Evolutionary conservation across 2,329 filamentous ascomycete genomes (phyloP).

Genomic region (Pseudocercospora macadamiae): DNA sequence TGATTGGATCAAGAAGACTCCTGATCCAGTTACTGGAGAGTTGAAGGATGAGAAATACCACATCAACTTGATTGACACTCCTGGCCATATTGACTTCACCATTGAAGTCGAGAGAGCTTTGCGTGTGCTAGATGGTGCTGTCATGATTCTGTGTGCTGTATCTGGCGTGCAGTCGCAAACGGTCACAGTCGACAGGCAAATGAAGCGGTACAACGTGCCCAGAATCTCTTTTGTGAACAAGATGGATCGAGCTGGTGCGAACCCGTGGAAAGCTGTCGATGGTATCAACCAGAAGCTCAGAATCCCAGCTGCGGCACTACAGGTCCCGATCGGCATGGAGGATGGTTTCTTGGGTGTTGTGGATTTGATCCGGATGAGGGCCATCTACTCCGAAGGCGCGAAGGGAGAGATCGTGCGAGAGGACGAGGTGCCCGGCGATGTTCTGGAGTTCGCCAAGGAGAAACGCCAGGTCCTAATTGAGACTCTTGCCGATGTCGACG

Average conservation of each 20-base stretch:
- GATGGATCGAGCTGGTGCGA: conserved; percentile 98
- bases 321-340: conserved; percentile 91
- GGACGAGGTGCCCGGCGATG: conserved; percentile 80
- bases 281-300: conserved; percentile 97
- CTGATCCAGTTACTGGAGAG: conserved; percentile 56
- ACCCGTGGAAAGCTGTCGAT: conserved; percentile 95
- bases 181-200: conserved; percentile 96
- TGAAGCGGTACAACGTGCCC: conserved; percentile 97
- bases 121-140: conserved; percentile 91
- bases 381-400: conserved; percentile 87
- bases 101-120: conserved; percentile 97
- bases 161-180: conserved; percentile 97
- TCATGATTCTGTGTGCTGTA: conserved; percentile 98
- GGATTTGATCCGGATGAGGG: conserved; percentile 88
- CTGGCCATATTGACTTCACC: conserved; percentile 98
- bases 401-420: conserved; percentile 75
- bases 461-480: conserved; percentile 86
- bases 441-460: conserved; percentile 76
- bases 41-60: conserved; percentile 90
- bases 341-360: conserved; percentile 91
- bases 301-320: conserved; percentile 87
- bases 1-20: conserved; percentile 83
- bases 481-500: conserved; percentile 94
- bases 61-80: conserved; percentile 97
- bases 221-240: conserved; percentile 98